Evolutionary conservation across 345 rosid species (phyloP), one percentile per base, ranked within the genome.

Genomic region (Psidium guajava): DNA sequence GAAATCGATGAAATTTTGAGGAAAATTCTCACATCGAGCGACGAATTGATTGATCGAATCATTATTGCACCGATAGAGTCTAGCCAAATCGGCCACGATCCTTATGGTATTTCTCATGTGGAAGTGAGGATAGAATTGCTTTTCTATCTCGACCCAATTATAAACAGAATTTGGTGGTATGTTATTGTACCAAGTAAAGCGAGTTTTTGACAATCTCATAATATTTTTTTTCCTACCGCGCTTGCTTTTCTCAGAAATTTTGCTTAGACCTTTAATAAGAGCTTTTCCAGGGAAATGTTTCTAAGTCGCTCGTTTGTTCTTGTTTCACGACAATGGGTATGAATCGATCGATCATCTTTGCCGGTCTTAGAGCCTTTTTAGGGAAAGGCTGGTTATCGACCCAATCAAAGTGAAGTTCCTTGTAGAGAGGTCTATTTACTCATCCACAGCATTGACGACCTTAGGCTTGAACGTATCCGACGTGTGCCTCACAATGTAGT

Each of bases 141-240:
- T 59, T 2, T 27, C 9, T 13, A 28, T 27, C 73, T 59, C 4
- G 0, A 0, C 16, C 0, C 13, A 7, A 59, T 59, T 27, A 59
- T 59, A 27, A 27, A 13, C 0, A 3, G 2, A 27, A 59, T 59
- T 59, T 0, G 20, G 5, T 0, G 40, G 1, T 0, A 1, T 27
- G 73, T 27, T 27, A 27, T 15, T 1, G 3, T 59, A 14, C 7
- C 40, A 0, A 27, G 36, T 59, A 27, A 14, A 27, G 20, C 5
- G 73, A 6, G 9, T 27, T 27, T 3, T 12, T 59, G 73, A 59
- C 8, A 3, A 1, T n/a, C 69, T 58, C n/a, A n/a, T 12, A 1
- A 59, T 6, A 6, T 59, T 59, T 27, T 14, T 13, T 59, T 27
- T n/a, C 1, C 69, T 59, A 27, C 14, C 3, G 1, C 40, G 14